phyloP scores from a whole-genome alignment of 2,329 filamentous ascomycete genomes.

The Fonsecaea monophora region DNA sequence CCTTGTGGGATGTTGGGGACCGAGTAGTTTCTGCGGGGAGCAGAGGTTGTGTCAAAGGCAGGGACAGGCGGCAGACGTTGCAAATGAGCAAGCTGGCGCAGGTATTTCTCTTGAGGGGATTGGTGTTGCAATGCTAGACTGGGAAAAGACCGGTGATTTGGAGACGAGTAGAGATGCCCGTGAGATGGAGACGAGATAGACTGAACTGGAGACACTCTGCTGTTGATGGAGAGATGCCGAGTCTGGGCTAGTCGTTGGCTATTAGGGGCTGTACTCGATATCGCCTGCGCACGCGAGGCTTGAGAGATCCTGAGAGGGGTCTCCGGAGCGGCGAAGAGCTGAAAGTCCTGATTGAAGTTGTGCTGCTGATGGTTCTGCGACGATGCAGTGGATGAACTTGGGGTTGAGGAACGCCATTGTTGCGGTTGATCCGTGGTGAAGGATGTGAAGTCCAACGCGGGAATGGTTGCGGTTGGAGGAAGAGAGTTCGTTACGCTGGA shows the following conservation, averaged over 20 bases:
- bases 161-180: conserved; percentile 36
- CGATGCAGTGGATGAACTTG: conserved; percentile 43
- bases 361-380: conserved; percentile 38
- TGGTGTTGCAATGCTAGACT: conserved; percentile 39
- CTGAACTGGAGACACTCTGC: conserved; percentile 37
- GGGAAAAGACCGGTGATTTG: conserved; percentile 37
- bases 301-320: conserved; percentile 34
- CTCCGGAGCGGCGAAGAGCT: conserved; percentile 43
- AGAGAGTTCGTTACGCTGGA: conserved; percentile 41
- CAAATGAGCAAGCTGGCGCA: conserved; percentile 39
- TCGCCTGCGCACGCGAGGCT: conserved; percentile 43
- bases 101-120: conserved; percentile 35
- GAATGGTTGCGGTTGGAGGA: conserved; percentile 45
- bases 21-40: conserved; percentile 36
- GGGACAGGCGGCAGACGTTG: conserved; percentile 44
- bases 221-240: conserved; percentile 40
- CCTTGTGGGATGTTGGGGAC: conserved; percentile 38
- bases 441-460: conserved; percentile 43
- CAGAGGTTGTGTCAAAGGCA: conserved; percentile 40
- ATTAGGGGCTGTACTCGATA: conserved; percentile 44
- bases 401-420: conserved; percentile 46
- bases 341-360: conserved; percentile 45
- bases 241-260: conserved; percentile 33
- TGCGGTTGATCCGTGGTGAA: conserved; percentile 47
- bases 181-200: conserved; percentile 35